Evolutionary conservation across 2,329 filamentous ascomycete genomes (phyloP).

Genomic region (Talaromyces marneffei): DNA sequence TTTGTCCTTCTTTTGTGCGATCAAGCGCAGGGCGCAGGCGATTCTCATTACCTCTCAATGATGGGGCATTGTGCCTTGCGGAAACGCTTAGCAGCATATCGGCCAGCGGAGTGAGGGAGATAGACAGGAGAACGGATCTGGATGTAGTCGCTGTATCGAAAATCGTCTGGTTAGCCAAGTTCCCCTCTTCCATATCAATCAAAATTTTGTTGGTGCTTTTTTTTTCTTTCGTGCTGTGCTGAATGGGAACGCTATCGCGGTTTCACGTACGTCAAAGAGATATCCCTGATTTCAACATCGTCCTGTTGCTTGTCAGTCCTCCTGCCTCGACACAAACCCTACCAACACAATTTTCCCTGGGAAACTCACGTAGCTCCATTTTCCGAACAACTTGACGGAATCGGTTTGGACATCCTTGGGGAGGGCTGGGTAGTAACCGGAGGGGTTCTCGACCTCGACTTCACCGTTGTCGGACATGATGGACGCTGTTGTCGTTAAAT

Average conservation of each 20-base stretch:
- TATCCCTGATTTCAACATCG: constrained; percentile 99
- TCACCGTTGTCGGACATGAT: constrained; percentile 93
- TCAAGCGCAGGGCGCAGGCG: background rate
- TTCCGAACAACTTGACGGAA: constrained; percentile 95
- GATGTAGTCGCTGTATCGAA: constrained; percentile 81
- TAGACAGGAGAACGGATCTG: constrained; percentile 99
- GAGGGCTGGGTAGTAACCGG: constrained; percentile 66
- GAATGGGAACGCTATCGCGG: background rate
- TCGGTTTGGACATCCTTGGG: constrained; percentile 93
- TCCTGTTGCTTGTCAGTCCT: constrained; percentile 41
- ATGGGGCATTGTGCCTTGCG: constrained; percentile 99
- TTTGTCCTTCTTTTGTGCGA: background rate
- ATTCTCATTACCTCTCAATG: constrained; percentile 71
- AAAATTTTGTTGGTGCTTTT: background rate
- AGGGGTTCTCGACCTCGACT: constrained; percentile 79
- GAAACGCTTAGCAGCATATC: constrained; percentile 99
- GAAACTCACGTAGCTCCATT: constrained; percentile 68
- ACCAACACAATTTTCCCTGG: background rate
- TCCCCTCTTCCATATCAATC: constrained; percentile 12
- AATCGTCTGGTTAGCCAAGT: constrained; percentile 27
- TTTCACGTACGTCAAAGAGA: constrained; percentile 90
- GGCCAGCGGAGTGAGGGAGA: constrained; percentile 96
- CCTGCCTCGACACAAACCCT: background rate
- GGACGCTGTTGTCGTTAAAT: constrained; percentile 40
- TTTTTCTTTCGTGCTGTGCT: background rate